Percentiles rank a stretch among this genome's conserved stretches.
phyloP scores from a whole-genome alignment of 805 yeast species.

The Tetrapisispora namnaoensis region DNA sequence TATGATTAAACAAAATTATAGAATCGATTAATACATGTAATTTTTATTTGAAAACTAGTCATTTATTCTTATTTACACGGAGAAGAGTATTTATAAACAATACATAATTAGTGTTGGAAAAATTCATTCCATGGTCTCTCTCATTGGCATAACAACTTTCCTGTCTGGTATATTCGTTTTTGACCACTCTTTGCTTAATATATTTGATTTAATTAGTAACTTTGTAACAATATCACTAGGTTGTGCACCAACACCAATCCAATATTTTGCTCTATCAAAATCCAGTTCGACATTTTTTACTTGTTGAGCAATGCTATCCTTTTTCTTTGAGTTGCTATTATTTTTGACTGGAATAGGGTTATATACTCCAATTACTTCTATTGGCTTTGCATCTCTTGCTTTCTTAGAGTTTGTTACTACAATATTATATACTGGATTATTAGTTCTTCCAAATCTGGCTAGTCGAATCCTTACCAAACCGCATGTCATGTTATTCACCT shows the following conservation, averaged over 20 bases:
- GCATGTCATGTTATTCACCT: constrained; percentile 22
- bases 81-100: not conserved
- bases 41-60: not conserved
- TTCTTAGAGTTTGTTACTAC: constrained; percentile 69
- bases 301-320: constrained; percentile 40
- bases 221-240: constrained; percentile 75
- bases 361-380: constrained; percentile 92
- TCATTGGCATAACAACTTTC: constrained; percentile 16
- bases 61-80: not conserved
- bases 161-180: constrained; percentile 6
- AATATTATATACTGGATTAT: constrained; percentile 82
- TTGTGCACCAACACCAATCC: constrained; percentile 97
- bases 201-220: constrained; percentile 70
- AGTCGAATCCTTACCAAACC: constrained; percentile 80
- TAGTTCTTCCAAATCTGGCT: constrained; percentile 86
- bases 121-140: constrained; percentile 15
- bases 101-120: not conserved
- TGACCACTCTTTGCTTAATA: constrained; percentile 27
- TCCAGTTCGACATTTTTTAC: constrained; percentile 76
- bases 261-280: constrained; percentile 82
- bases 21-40: not conserved
- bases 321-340: constrained; percentile 40
- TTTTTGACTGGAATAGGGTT: constrained; percentile 71
- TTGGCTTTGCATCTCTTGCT: constrained; percentile 83
- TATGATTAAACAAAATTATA: not conserved